phyloP scores from a whole-genome alignment of 805 yeast species.

The Zygosaccharomyces bailii region DNA sequence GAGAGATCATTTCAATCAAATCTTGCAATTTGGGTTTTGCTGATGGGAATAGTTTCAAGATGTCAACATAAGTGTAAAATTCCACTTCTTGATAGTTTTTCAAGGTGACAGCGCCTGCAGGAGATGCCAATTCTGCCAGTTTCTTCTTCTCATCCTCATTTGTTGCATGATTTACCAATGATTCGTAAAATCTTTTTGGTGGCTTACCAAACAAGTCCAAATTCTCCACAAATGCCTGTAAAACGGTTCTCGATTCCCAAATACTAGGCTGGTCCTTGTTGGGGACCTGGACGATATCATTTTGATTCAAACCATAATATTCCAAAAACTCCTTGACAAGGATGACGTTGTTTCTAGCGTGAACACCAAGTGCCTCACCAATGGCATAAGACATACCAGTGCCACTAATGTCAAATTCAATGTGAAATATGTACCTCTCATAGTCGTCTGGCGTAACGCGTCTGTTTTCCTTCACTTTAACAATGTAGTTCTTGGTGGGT shows the following conservation, averaged over 20 bases:
- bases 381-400: slow-evolving; percentile 89
- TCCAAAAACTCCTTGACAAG: slow-evolving; percentile 66
- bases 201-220: slow-evolving; percentile 92
- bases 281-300: slow-evolving; percentile 66
- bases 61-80: slow-evolving; percentile 74
- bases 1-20: slow-evolving; percentile 69
- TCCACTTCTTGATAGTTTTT: slow-evolving; percentile 84
- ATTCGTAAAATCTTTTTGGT: slow-evolving; percentile 89
- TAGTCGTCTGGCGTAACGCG: slow-evolving; percentile 87
- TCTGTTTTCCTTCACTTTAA: slow-evolving; percentile 86
- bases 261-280: slow-evolving; percentile 57
- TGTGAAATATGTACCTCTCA: slow-evolving; percentile 93
- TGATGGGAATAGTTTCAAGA: slow-evolving; percentile 71
- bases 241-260: slow-evolving; percentile 72
- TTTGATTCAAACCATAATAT: slow-evolving; percentile 67
- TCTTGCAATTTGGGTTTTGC: slow-evolving; percentile 75
- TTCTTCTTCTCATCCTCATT: slow-evolving; percentile 63
- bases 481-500: slow-evolving; percentile 78
- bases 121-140: slow-evolving; percentile 61
- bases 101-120: slow-evolving; percentile 81
- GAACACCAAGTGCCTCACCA: slow-evolving; percentile 96
- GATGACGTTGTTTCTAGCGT: slow-evolving; percentile 73
- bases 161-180: slow-evolving; percentile 67
- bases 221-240: slow-evolving; percentile 75
- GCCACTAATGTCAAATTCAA: slow-evolving; percentile 87